phyloP scores from a whole-genome alignment of 495 filamentous ascomycete genomes.

The Sphaerosporella brunnea region DNA sequence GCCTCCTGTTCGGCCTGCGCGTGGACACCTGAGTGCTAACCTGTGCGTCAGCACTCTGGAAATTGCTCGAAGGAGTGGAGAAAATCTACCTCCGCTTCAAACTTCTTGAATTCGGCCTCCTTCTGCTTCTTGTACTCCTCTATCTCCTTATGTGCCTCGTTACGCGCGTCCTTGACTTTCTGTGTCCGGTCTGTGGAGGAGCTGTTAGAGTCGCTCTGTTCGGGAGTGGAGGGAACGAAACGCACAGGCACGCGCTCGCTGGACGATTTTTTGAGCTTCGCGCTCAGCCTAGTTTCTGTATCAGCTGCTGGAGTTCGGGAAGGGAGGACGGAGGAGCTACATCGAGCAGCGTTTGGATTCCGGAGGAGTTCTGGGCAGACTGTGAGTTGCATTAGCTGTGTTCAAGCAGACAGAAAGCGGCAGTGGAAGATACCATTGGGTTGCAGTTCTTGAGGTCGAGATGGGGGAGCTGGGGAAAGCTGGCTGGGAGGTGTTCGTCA shows the following conservation, averaged over 20 bases:
- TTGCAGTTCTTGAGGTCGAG: background rate
- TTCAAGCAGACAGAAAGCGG: too few relatives aligned
- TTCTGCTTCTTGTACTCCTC: slow-evolving; percentile 81
- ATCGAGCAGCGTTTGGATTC: slow-evolving; percentile 96
- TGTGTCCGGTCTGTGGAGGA: slow-evolving; percentile 75
- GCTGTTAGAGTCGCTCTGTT: background rate
- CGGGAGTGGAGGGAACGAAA: slow-evolving; percentile 8
- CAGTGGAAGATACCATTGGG: background rate
- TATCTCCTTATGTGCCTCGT: slow-evolving; percentile 94
- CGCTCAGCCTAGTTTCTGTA: slow-evolving; percentile 62
- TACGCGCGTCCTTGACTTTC: slow-evolving; percentile 83
- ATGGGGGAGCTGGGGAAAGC: background rate
- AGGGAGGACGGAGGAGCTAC: slow-evolving; percentile 30
- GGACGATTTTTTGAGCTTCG: slow-evolving; percentile 97
- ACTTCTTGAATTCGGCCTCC: slow-evolving; percentile 88
- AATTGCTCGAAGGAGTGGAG: too few relatives aligned
- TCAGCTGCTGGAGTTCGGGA: background rate
- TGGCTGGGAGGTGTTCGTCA: background rate
- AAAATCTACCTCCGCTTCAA: slow-evolving; percentile 63
- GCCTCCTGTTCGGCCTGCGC: slow-evolving; percentile 76
- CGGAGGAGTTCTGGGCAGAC: slow-evolving; percentile 96
- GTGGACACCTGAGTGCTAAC: slow-evolving; percentile 59
- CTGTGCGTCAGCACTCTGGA: slow-evolving; percentile 11
- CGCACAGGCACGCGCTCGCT: slow-evolving; percentile 47
- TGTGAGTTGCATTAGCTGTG: too few relatives aligned